phyloP scores from a whole-genome alignment of 331 rosid species.

The Rosa hybrid region DNA sequence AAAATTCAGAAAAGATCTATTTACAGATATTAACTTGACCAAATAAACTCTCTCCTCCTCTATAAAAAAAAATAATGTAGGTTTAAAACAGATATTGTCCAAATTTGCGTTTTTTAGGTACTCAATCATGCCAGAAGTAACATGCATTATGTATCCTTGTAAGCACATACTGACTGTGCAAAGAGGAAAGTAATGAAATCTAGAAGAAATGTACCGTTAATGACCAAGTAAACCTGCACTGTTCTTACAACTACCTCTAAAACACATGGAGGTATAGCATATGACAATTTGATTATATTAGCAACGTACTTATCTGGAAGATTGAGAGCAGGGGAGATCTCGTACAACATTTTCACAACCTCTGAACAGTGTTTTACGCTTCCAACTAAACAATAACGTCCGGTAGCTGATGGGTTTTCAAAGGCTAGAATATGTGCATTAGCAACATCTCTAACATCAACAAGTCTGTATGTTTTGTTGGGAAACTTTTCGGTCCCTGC shows the following conservation, averaged over 20 bases:
- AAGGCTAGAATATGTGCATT: conserved; percentile 33
- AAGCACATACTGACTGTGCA: not conserved
- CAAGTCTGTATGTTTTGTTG: conserved; percentile 4
- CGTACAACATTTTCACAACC: not conserved
- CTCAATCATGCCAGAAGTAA: not conserved
- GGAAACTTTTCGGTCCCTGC: conserved; percentile 18
- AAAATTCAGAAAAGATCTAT: not conserved
- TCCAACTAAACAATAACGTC: conserved; percentile 38
- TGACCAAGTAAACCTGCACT: not conserved
- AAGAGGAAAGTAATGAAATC: not conserved
- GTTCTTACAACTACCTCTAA: not conserved
- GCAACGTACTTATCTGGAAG: conserved; percentile 32
- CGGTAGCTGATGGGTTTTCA: conserved; percentile 33
- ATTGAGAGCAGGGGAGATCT: conserved; percentile 15
- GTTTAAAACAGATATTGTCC: not conserved
- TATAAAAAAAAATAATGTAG: too few relatives aligned
- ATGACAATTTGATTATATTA: too few relatives aligned
- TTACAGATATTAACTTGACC: not conserved
- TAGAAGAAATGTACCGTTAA: not conserved
- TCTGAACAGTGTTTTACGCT: conserved; percentile 14
- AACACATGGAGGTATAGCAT: too few relatives aligned
- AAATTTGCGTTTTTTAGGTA: not conserved
- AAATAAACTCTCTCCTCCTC: not conserved
- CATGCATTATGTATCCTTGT: not conserved
- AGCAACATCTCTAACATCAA: conserved; percentile 40